Percentiles rank a stretch among this genome's conserved stretches.
Conservation (phyloP, 148 eudicot genomes). For the Chenopodium quinoa region DNA sequence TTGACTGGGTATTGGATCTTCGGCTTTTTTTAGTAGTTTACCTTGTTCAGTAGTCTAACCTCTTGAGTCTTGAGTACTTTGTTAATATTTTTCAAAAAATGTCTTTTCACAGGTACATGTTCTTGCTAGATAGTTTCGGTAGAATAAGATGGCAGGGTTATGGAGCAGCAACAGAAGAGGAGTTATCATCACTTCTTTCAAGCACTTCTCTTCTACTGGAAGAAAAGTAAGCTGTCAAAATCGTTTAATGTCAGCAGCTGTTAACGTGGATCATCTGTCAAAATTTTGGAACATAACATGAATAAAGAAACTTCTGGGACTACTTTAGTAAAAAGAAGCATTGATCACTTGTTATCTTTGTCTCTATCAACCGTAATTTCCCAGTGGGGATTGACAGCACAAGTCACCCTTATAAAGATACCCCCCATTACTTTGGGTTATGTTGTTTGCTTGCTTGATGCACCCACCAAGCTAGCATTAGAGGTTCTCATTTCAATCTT, state of each 20-base stretch:
- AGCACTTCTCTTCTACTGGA: slow-evolving; percentile 66
- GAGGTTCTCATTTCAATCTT: background rate
- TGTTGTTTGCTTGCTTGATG: background rate
- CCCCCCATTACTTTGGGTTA: background rate
- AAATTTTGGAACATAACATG: background rate
- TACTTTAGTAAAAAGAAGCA: background rate
- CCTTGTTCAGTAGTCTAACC: background rate
- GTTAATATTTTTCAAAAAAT: background rate
- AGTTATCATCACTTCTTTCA: slow-evolving; percentile 56
- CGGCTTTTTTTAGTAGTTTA: background rate
- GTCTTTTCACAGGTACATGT: slow-evolving; percentile 57
- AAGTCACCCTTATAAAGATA: background rate
- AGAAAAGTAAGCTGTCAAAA: slow-evolving; percentile 38
- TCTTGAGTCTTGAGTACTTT: background rate
- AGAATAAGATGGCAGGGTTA: slow-evolving; percentile 90
- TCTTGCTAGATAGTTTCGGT: slow-evolving; percentile 86
- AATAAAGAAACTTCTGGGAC: background rate
- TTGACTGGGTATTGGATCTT: slow-evolving; percentile 66
- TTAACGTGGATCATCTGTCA: background rate
- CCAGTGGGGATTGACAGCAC: background rate
- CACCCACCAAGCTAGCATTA: background rate
- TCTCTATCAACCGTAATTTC: background rate
- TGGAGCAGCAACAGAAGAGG: slow-evolving; percentile 76
- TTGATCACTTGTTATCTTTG: background rate
- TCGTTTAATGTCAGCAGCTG: background rate